These are phyloP conservation scores for Parastagonospora avenae DNA, from an alignment of 2,329 filamentous ascomycete species.

Conservation along the genomic window DNA sequence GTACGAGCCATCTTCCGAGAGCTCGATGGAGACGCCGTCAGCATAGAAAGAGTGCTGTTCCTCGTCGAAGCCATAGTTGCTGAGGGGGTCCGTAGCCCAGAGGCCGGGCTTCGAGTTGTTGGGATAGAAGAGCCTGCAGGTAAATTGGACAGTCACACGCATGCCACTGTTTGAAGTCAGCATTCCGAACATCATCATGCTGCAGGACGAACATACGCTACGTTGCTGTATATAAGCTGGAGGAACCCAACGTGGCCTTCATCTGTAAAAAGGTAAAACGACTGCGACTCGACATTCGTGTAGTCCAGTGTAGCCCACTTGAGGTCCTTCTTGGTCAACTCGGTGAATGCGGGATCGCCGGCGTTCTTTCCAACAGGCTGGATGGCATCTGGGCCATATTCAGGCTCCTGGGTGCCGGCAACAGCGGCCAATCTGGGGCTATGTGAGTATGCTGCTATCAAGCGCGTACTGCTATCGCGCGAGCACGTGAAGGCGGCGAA, in stretches of 20 bases:
- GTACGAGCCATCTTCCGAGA: conserved; percentile 79
- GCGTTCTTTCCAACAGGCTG: conserved; percentile 83
- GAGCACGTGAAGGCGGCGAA: conserved; percentile 17
- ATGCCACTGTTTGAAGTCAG: conserved; percentile 68
- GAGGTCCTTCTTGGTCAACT: conserved; percentile 76
- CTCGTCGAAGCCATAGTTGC: conserved; percentile 81
- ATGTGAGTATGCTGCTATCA: conserved; percentile 17
- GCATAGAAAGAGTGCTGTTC: conserved; percentile 84
- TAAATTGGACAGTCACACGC: conserved; percentile 91
- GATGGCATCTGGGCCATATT: conserved; percentile 89
- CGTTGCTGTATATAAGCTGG: conserved; percentile 97
- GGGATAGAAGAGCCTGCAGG: conserved; percentile 85
- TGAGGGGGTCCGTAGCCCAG: conserved; percentile 82
- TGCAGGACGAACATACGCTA: conserved; percentile 68
- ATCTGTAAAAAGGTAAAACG: conserved; percentile 86
- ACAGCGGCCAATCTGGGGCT: conserved; percentile 68
- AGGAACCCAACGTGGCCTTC: conserved; percentile 76
- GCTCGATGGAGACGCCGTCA: conserved; percentile 80
- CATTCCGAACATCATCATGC: conserved; percentile 15
- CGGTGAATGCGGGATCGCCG: conserved; percentile 77
- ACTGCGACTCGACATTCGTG: conserved; percentile 93
- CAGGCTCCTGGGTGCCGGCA: conserved; percentile 93
- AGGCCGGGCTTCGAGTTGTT: conserved; percentile 74
- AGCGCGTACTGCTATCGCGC: conserved; percentile 14
- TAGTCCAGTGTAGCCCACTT: conserved; percentile 82